Base-by-base conservation (phyloP, 2,329 filamentous ascomycete genomes). In the Gnomoniopsis sp. region DNA sequence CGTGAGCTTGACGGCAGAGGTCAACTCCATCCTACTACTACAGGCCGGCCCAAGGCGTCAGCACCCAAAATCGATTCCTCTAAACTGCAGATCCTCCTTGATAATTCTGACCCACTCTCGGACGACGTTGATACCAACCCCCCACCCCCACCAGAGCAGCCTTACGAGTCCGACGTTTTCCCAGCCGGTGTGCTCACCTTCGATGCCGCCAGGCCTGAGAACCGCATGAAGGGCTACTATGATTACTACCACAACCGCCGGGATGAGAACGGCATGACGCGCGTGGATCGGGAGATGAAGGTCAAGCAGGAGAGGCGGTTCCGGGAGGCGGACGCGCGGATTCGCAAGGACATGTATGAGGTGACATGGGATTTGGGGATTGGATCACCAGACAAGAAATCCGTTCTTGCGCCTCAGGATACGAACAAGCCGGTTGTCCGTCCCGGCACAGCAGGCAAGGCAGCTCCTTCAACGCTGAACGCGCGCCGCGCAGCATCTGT, bases 131-230 rank as follows among this genome's bases (percentile, higher is more conserved):
- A 62, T 38, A 57, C 53, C 36, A 62, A 62, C 22, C 44, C 49
- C 12, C 49, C 57, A 17, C 60, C 60, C 12, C 60, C 60, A 14
- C 53, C 54, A 64, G 80, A 85, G n/a, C 75, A 85, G 12, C 83
- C 84, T 0, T 90, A 90, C 67, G 79, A 88, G 65, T 89, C 88
- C 21, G 88, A 91, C 55, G 80, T 89, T 59, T 85, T 89, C 62
- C 85, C 86, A 4, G 74, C 79, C 49, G 79, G 77, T 1, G 78
- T 76, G 49, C 71, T 87, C 41, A 85, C 79, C 1, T 82, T 86
- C 52, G 77, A 85, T 10, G 79, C 78, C 0, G 71, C 88, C 21
- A 85, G 84, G 68, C 77, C 76, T 1, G 78, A 82, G 64, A 87
- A 87, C 64, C 67, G 83, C 2, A 74, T 85, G 65, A 87, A 79